phyloP scores from a whole-genome alignment of 129 eudicot genomes.

The Chrysanthemum lavandulifolium region DNA sequence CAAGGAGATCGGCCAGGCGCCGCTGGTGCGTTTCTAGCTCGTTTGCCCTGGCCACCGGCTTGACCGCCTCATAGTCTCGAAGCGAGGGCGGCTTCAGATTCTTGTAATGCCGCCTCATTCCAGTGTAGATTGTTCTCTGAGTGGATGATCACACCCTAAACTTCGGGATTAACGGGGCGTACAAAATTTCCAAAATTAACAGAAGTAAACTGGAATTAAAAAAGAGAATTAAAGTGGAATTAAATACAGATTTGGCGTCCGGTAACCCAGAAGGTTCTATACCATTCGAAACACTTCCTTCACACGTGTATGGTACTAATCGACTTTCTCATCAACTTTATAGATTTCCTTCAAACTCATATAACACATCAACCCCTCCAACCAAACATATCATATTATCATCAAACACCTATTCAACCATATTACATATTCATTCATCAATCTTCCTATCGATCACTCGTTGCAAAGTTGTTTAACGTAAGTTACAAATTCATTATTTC shows the following conservation, averaged over 20 bases:
- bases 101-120: no score
- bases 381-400: not conserved
- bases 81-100: no score
- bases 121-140: no score
- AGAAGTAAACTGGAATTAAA: not conserved
- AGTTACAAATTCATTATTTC: constrained; percentile 2
- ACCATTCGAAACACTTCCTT: constrained; percentile 8
- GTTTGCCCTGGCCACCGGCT: no score
- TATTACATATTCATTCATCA: not conserved
- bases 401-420: not conserved
- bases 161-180: no score
- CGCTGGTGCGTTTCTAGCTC: no score
- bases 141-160: no score
- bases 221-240: constrained; percentile 2
- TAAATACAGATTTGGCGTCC: constrained; percentile 32
- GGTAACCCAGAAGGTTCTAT: constrained; percentile 39
- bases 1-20: no score
- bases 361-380: not conserved
- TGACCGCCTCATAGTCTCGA: no score
- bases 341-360: not conserved
- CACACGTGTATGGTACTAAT: constrained; percentile 25
- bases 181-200: no score
- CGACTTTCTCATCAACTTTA: not conserved
- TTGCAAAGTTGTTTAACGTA: constrained; percentile 15
- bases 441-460: not conserved